Percentiles rank a stretch among this genome's conserved stretches.
These are phyloP conservation scores for Naganishia onofrii DNA, from an alignment of 768 basidiomycete genomes.

Conservation along the genomic window DNA sequence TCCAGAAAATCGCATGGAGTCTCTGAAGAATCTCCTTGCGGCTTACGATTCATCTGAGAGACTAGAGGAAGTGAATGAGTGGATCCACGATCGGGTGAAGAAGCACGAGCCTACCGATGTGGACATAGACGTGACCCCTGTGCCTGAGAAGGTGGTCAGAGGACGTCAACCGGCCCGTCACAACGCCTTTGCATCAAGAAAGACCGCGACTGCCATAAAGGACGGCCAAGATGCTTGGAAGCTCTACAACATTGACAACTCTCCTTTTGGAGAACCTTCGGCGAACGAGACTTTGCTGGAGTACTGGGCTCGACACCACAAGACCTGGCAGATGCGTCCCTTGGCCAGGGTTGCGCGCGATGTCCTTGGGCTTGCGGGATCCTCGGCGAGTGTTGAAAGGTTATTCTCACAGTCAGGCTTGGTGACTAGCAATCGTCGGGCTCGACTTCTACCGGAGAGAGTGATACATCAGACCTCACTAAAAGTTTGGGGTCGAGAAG, in stretches of 20 bases:
- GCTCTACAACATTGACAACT: background rate
- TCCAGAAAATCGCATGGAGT: background rate
- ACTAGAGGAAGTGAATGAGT: no score
- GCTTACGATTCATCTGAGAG: background rate
- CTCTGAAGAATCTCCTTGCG: background rate
- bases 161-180: no score
- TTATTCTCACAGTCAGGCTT: conserved; percentile 4
- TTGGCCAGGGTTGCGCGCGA: conserved; percentile 6
- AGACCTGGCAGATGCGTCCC: background rate
- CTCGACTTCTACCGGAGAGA: no score
- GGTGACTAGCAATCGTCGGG: background rate
- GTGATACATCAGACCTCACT: no score
- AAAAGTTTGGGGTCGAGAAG: no score
- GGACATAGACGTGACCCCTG: no score
- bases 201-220: no score
- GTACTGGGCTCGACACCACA: background rate
- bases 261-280: background rate
- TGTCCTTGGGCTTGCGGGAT: conserved; percentile 4
- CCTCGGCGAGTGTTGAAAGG: conserved; percentile 1
- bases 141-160: no score
- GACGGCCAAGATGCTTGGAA: conserved; percentile 6
- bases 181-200: no score
- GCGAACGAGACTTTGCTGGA: background rate
- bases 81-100: no score
- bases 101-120: no score